These are phyloP conservation scores for Oryza glaberrima DNA, from an alignment of 176 grass and related monocot species.

Conservation along the genomic window DNA sequence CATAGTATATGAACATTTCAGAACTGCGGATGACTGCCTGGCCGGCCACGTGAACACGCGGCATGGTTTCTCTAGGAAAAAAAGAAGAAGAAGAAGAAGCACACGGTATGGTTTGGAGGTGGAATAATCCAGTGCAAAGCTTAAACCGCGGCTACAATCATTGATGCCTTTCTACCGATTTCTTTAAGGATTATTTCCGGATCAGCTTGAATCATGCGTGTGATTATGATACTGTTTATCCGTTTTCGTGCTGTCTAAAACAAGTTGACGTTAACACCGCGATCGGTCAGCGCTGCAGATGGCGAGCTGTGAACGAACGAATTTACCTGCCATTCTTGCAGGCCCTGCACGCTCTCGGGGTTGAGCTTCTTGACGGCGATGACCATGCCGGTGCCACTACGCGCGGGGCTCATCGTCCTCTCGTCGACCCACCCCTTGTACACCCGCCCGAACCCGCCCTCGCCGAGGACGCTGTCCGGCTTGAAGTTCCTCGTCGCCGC, in stretches of 20 bases:
- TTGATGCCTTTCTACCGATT: not conserved
- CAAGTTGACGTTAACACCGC: not conserved
- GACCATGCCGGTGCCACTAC: conserved; percentile 61
- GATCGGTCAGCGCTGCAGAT: not conserved
- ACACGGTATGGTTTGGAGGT: conserved; percentile 18
- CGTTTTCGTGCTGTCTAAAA: not conserved
- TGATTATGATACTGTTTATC: not conserved
- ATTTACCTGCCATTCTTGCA: conserved; percentile 80
- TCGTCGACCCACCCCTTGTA: conserved; percentile 91
- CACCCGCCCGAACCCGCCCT: conserved; percentile 83
- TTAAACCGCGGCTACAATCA: not conserved
- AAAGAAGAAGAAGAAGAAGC: not conserved
- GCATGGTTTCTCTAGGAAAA: not conserved
- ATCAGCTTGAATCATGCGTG: conserved; percentile 1
- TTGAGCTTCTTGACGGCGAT: conserved; percentile 88
- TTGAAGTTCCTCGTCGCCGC: conserved; percentile 67
- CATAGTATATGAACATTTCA: conserved; percentile 37
- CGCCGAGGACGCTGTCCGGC: conserved; percentile 62
- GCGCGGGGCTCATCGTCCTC: conserved; percentile 55
- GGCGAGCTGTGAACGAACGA: not conserved
- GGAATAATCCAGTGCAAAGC: conserved; percentile 4
- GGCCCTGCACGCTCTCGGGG: conserved; percentile 72
- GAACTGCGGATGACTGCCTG: conserved; percentile 10
- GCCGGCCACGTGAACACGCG: conserved; percentile 31
- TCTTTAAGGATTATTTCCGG: not conserved